Conservation (phyloP, 2,329 filamentous ascomycete genomes). For the Cadophora gregata region DNA sequence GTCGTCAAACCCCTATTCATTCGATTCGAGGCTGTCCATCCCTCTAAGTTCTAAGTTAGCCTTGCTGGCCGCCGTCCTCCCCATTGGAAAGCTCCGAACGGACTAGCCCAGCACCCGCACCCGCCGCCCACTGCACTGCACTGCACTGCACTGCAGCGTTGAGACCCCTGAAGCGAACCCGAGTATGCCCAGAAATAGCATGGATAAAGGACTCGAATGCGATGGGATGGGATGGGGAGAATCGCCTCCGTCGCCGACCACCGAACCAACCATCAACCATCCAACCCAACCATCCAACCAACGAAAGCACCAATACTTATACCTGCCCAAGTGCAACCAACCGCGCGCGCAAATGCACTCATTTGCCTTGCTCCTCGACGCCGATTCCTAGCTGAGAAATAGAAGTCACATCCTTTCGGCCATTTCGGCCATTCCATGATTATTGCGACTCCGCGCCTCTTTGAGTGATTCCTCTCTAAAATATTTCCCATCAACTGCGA, state of each 20-base stretch:
- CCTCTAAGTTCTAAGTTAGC: too few species aligned
- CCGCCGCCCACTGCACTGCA: too few species aligned
- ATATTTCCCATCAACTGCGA: not conserved
- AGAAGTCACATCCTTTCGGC: not conserved
- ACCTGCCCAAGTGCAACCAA: not conserved
- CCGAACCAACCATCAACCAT: conserved; percentile 1
- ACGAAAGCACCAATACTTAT: not conserved
- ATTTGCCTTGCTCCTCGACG: not conserved
- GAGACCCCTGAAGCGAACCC: not conserved
- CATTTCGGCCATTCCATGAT: not conserved
- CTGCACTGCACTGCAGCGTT: not conserved
- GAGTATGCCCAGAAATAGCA: not conserved
- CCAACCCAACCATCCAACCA: not conserved
- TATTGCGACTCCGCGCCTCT: not conserved
- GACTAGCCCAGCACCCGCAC: too few species aligned
- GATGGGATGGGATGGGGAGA: too few species aligned
- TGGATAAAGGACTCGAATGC: too few species aligned
- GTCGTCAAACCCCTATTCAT: too few species aligned
- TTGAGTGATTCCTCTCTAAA: not conserved
- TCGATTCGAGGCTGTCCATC: too few species aligned
- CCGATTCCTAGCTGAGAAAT: conserved; percentile 7
- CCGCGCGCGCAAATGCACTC: not conserved
- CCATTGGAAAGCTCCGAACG: too few species aligned
- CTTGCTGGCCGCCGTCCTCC: too few species aligned
- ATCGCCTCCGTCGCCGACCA: not conserved